A percentile compares a stretch with the other conserved stretches of the same genome.
These are phyloP conservation scores for Trametes cinnabarina DNA, from an alignment of 768 basidiomycete species.

Conservation along the genomic window DNA sequence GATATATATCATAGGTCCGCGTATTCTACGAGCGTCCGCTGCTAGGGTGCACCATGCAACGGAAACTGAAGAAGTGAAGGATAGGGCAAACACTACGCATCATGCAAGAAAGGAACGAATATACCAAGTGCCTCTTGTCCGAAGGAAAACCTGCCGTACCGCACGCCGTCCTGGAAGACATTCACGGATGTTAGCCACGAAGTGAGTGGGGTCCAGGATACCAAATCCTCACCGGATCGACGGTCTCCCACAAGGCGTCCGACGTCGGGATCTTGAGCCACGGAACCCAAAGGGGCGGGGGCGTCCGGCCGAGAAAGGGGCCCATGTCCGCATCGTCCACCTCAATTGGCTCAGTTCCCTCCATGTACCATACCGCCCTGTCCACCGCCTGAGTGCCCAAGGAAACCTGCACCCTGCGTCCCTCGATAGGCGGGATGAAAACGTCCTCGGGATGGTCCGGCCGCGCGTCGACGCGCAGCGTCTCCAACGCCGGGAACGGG, in stretches of 20 bases:
- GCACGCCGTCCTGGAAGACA: background rate
- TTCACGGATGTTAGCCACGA: background rate
- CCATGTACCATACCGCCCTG: background rate
- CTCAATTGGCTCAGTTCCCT: background rate
- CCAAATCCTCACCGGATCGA: background rate
- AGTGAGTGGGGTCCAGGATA: too few relatives aligned
- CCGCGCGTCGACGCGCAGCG: background rate
- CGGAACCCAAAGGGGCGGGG: background rate
- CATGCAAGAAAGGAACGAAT: background rate
- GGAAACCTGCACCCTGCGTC: background rate
- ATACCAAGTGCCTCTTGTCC: background rate
- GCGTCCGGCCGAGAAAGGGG: background rate
- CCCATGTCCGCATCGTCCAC: background rate
- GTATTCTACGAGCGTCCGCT: background rate
- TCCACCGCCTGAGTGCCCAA: background rate
- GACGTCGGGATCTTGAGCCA: background rate
- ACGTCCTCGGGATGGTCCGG: background rate
- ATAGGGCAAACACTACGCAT: background rate
- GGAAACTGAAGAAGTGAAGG: too few relatives aligned
- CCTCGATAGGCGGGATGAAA: background rate
- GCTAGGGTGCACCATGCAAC: background rate
- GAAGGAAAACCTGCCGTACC: background rate
- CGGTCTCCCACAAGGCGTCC: slow-evolving; percentile 1
- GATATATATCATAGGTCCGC: background rate
- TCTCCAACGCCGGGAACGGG: background rate